Percentiles rank a stretch among this genome's conserved stretches.
Conservation (phyloP, 805 yeast species). For the Metschnikowia noctiluminum region DNA sequence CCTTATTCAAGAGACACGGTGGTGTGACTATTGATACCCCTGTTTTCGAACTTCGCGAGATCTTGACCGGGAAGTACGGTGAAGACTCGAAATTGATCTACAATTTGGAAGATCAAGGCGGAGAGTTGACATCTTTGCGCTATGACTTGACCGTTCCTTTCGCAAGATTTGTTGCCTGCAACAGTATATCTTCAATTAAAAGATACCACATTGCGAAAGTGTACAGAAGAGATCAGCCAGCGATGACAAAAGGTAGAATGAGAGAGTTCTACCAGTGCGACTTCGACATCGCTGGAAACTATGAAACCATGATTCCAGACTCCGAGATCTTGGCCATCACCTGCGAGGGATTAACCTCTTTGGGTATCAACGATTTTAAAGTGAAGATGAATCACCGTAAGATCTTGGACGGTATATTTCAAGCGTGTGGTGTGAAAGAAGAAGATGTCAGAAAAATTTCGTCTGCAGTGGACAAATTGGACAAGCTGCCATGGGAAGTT, state of each 20-base stretch:
- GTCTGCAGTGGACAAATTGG: conserved; percentile 94
- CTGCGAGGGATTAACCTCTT: conserved; percentile 77
- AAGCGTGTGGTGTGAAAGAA: conserved; percentile 89
- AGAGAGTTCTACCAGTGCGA: conserved; percentile 99
- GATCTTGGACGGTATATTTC: conserved; percentile 92
- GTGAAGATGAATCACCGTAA: conserved; percentile 93
- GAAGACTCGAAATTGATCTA: conserved; percentile 97
- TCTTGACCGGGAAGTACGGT: conserved; percentile 95
- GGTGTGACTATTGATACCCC: conserved; percentile 99
- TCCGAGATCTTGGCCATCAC: conserved; percentile 79
- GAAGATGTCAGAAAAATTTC: conserved; percentile 93
- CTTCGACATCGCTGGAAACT: conserved; percentile 91
- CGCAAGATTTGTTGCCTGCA: conserved; percentile 96
- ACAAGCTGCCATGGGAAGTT: conserved; percentile 92
- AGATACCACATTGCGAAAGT: conserved; percentile 97
- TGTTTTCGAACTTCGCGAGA: conserved; percentile 93
- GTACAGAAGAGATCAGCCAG: conserved; percentile 98
- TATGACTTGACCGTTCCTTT: conserved; percentile 98
- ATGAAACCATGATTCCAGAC: conserved; percentile 95
- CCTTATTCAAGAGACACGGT: conserved; percentile 89
- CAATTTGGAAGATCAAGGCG: conserved; percentile 97
- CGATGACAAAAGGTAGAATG: conserved; percentile 99
- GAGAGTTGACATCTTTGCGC: conserved; percentile 91
- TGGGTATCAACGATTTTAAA: conserved; percentile 87
- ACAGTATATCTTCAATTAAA: conserved; percentile 83